phyloP scores from a whole-genome alignment of 2,329 filamentous ascomycete genomes.

The Penicillium sp. region DNA sequence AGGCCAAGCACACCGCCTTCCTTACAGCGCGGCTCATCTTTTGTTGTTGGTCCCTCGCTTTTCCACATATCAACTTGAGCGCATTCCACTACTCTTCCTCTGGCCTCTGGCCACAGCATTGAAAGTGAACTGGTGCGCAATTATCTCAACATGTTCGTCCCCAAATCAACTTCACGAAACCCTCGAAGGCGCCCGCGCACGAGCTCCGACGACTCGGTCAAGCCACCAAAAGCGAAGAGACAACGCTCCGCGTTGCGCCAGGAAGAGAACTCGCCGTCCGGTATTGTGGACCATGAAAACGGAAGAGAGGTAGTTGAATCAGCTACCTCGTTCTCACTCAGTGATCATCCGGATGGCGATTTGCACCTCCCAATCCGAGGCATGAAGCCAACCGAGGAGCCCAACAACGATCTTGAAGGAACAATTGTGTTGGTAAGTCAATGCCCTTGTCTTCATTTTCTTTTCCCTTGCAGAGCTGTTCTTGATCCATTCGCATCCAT shows the following conservation, averaged over 20 bases:
- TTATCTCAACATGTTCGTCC: conserved; percentile 38
- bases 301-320: conserved; percentile 16
- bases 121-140: neutral
- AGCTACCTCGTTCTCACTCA: conserved; percentile 9
- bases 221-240: conserved; percentile 48
- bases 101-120: conserved; percentile 9
- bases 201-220: conserved; percentile 47
- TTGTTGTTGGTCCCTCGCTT: conserved; percentile 2
- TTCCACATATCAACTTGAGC: neutral
- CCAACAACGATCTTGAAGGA: conserved; percentile 31
- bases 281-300: conserved; percentile 19
- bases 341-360: conserved; percentile 20
- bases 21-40: neutral
- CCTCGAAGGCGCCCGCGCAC: conserved; percentile 42
- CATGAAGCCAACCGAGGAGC: conserved; percentile 38
- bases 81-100: neutral
- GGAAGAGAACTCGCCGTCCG: conserved; percentile 32
- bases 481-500: neutral
- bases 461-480: neutral
- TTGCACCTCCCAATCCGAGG: conserved; percentile 39
- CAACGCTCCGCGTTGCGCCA: conserved; percentile 46
- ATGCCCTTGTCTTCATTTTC: neutral
- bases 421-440: conserved; percentile 39
- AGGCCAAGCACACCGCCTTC: conserved; percentile 1
- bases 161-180: conserved; percentile 36